phyloP scores from a whole-genome alignment of 768 basidiomycete species.

The Multifurca ochricompacta region DNA sequence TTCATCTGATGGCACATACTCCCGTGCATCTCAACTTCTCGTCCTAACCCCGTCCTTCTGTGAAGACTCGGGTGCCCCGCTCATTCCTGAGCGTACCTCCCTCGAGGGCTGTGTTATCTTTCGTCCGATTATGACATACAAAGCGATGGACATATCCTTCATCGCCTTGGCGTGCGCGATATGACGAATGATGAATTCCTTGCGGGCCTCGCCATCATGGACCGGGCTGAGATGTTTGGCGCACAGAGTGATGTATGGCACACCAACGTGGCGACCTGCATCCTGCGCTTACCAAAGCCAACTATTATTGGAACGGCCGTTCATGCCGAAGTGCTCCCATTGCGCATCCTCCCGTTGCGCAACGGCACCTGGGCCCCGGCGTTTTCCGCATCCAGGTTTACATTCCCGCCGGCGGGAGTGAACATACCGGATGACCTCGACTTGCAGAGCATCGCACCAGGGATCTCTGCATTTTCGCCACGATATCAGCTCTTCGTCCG shows the following conservation, averaged over 20 bases:
- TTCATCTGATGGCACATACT: constrained; percentile 12
- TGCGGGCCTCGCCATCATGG: constrained; percentile 5
- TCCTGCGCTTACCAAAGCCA: background rate
- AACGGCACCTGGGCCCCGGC: constrained; percentile 8
- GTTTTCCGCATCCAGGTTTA: background rate
- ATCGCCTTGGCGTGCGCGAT: constrained; percentile 14
- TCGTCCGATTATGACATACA: constrained; percentile 11
- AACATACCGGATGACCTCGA: constrained; percentile 14
- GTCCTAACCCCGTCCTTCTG: background rate
- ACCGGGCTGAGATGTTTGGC: background rate
- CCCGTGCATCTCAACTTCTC: constrained; percentile 10
- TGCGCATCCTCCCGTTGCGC: constrained; percentile 13
- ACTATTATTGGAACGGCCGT: background rate
- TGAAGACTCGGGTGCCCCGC: constrained; percentile 2
- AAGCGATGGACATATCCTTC: background rate
- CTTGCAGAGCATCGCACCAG: constrained; percentile 12
- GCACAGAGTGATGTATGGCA: constrained; percentile 8
- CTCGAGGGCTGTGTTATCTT: constrained; percentile 1
- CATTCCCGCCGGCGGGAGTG: constrained; percentile 4
- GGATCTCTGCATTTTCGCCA: background rate
- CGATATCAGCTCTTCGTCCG: constrained; percentile 9
- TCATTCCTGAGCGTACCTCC: constrained; percentile 7
- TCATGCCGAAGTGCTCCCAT: background rate
- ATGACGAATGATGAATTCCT: constrained; percentile 14
- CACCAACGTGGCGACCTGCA: background rate